These are phyloP conservation scores for Aaosphaeria arxii DNA, from an alignment of 2,329 filamentous ascomycete species.

Conservation along the genomic window DNA sequence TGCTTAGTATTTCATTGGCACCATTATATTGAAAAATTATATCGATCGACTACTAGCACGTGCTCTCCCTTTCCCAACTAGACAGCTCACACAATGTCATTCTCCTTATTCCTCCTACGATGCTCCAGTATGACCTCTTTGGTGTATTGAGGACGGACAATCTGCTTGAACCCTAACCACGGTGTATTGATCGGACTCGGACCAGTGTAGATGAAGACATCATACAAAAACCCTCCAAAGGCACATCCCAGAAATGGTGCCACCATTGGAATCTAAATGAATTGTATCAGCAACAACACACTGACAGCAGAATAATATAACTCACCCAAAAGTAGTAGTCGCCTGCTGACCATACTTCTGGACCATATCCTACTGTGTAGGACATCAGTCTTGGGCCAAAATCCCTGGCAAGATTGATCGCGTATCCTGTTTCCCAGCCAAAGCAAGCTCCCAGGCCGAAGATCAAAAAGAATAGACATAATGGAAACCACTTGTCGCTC, in stretches of 20 bases:
- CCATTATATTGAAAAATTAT: too few species aligned
- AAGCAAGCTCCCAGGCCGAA: constrained; percentile 72
- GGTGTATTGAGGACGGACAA: constrained; percentile 31
- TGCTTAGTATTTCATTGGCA: too few species aligned
- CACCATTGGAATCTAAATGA: constrained; percentile 64
- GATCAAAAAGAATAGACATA: constrained; percentile 68
- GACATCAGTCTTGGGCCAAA: constrained; percentile 67
- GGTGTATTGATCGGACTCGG: constrained; percentile 69
- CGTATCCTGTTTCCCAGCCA: constrained; percentile 74
- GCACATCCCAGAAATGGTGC: constrained; percentile 61
- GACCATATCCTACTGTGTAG: constrained; percentile 66
- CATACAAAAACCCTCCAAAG: constrained; percentile 30
- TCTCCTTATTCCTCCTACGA: constrained; percentile 22
- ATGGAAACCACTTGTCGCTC: constrained; percentile 42
- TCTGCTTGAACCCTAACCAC: constrained; percentile 59
- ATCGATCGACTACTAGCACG: too few species aligned
- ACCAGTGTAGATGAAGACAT: constrained; percentile 60
- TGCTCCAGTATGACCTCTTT: constrained; percentile 16
- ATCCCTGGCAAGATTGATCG: constrained; percentile 71
- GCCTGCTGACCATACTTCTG: constrained; percentile 64
- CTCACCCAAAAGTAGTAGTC: constrained; percentile 71
- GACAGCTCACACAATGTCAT: constrained; percentile 19
- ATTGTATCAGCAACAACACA: not conserved
- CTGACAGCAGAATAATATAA: not conserved
- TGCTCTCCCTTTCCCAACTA: too few species aligned